Conservation (phyloP, 768 basidiomycete species). For the Russula earlei region DNA sequence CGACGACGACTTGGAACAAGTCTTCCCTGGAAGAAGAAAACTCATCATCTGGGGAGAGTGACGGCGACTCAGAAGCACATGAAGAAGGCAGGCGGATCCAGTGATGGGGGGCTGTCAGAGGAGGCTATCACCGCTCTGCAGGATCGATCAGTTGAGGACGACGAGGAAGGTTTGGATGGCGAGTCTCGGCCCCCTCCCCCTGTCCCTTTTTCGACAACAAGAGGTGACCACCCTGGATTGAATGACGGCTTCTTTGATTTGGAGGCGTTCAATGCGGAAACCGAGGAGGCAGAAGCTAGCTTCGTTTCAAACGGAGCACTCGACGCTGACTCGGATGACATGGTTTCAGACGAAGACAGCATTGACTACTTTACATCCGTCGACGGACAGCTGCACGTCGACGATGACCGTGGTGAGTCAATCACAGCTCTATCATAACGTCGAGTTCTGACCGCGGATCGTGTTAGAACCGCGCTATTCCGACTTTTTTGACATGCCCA, state of each 20-base stretch:
- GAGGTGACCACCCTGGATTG: constrained; percentile 38
- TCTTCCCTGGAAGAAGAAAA: constrained; percentile 27
- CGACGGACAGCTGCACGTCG: constrained; percentile 28
- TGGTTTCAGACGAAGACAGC: constrained; percentile 42
- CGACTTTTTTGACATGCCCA: constrained; percentile 62
- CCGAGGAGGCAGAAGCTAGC: constrained; percentile 65
- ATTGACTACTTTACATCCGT: constrained; percentile 64
- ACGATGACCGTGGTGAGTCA: not conserved
- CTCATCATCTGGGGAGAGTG: constrained; percentile 1
- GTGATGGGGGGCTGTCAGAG: constrained; percentile 20
- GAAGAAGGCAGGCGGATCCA: constrained; percentile 23
- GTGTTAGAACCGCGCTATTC: constrained; percentile 51
- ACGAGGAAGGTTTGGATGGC: constrained; percentile 17
- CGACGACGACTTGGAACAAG: constrained; percentile 22
- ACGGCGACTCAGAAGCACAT: constrained; percentile 26
- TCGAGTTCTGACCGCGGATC: not conserved
- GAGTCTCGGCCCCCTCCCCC: not conserved
- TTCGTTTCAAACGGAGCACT: constrained; percentile 52
- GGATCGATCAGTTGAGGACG: constrained; percentile 1
- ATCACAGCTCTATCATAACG: not conserved
- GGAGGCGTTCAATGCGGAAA: constrained; percentile 77
- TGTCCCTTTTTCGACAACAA: constrained; percentile 18
- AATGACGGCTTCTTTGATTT: constrained; percentile 91
- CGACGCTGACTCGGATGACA: constrained; percentile 38
- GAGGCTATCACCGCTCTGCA: constrained; percentile 24